phyloP scores from a whole-genome alignment of 2,329 filamentous ascomycete genomes.

The Diaporthe sp. region DNA sequence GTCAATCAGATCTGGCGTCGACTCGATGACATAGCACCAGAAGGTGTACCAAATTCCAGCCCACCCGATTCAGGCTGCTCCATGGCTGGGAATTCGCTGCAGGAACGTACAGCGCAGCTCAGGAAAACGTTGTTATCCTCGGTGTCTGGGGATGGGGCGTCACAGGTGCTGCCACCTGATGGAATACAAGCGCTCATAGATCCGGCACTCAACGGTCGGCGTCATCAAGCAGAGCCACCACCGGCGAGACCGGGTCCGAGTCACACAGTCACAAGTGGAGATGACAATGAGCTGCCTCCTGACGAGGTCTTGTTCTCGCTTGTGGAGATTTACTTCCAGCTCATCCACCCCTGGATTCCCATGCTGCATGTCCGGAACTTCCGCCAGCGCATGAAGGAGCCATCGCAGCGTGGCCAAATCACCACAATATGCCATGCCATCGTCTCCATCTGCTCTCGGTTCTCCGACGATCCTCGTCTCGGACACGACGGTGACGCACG shows the following conservation, averaged over 20 bases:
- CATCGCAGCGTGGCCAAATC: slow-evolving; percentile 43
- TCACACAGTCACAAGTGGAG: not conserved
- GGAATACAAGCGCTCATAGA: not conserved
- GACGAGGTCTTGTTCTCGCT: slow-evolving; percentile 52
- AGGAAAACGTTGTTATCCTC: not conserved
- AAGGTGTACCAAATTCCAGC: not conserved
- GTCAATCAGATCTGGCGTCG: slow-evolving; percentile 43
- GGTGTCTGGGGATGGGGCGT: not conserved
- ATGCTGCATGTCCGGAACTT: slow-evolving; percentile 52
- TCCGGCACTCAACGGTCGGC: not conserved
- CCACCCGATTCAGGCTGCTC: not conserved
- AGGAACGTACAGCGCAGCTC: not conserved
- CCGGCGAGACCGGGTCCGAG: not conserved
- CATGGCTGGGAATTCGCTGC: not conserved
- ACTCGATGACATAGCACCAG: slow-evolving; percentile 15
- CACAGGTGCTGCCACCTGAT: not conserved
- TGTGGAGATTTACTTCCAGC: slow-evolving; percentile 53
- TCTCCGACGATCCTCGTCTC: slow-evolving; percentile 48
- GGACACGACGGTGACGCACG: slow-evolving; percentile 44
- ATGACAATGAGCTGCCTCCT: slow-evolving; percentile 42
- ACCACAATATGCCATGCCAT: slow-evolving; percentile 55
- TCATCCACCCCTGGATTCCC: slow-evolving; percentile 57
- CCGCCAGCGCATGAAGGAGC: slow-evolving; percentile 43
- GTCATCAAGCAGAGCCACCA: not conserved
- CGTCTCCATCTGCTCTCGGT: slow-evolving; percentile 47